Base-by-base conservation (phyloP, 1,284 basidiomycete species). In the Peniophora sp. region DNA sequence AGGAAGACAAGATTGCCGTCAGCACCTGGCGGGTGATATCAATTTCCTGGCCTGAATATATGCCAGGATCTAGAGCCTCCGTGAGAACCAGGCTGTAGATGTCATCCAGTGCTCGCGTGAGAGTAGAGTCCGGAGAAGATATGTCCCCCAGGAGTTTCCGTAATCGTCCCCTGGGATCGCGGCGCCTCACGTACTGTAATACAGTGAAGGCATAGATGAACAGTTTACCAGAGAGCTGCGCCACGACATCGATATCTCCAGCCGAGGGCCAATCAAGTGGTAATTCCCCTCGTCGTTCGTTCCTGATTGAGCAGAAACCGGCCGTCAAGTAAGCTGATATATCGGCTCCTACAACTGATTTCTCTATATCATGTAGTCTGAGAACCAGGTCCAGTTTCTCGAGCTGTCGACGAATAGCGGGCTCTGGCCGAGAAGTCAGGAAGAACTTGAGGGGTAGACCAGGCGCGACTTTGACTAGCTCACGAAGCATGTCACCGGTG, bases 351-450 rank as follows among this genome's bases (percentile, higher is more conserved):
- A 45, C 43, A 24, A 45, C 20, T 9, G 5, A 5, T 9, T 24
- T 1, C 9, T 45, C 43, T n/a, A 45, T 45, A n/a, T 45, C 43
- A 24, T 45, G 43, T 14, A 45, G 20, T 15, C 37, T n/a, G 23
- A 22, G 43, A 17, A 45, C 43, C 9, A 8, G 3, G 20, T 12
- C 12, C 37, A 12, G 9, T 15, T 8, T 17, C 18, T 41, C 3
- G 20, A 48, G 24, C 14, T 32, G 20, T 14, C 17, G 20, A 15
- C 47, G 47, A 35, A 48, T 37, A 35, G 37, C 34, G 23, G 15
- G 47, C 22, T 48, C 47, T 22, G 47, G 47, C 9, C 47, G 35
- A n/a, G 23, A 32, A 14, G 47, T 48, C 18, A 48, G 14, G 17
- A 48, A 48, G 36, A 48, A 39, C 1, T 27, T 23, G 12, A 17